Evolutionary conservation across 208 protist genomes (phyloP), one percentile per base, ranked within the genome.

Genomic region (Herpetomonas muscarum): DNA sequence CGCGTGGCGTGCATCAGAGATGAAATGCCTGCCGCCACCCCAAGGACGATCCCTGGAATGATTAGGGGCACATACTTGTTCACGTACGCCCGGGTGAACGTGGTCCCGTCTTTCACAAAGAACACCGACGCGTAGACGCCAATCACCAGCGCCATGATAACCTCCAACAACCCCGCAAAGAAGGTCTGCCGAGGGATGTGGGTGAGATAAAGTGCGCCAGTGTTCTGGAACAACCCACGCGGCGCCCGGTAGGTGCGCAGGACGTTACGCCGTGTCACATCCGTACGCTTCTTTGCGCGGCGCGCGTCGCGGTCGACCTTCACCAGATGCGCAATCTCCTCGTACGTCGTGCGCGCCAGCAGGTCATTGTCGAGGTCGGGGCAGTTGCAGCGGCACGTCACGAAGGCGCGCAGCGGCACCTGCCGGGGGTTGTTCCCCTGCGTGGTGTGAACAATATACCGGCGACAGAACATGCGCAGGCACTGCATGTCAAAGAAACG

Each of bases 381-480:
- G 62, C 71, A 87, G 39, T 70, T 75, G 52, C 77, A 80, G 19
- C 80, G 78, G 57, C 53, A 70, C 29, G 54, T 61, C 63, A 93
- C 58, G 55, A 93, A 93, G 29, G 74, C 58, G 3, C 77, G 72
- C 19, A 93, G 69, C 19, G 76, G 65, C 19, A 90, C 71, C 13
- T 71, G 67, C 0, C 73, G 77, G 2, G 71, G 73, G 63, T 90
- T 90, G 54, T 90, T 93, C 24, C 70, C 67, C 49, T 90, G 80
- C 51, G 64, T 70, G 7, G 80, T 85, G 61, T 87, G 81, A 25
- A 93, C 83, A 32, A 93, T 67, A 54, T 87, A 93, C 15, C 87
- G 80, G 12, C 87, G 74, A 4, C 73, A 66, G 63, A 89, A 89
- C 87, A 93, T 93, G 41, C 87, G 80, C 29, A 93, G 70, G 47